Evolutionary conservation across 148 eudicot genomes (phyloP).

Genomic region (Rhododendron ovatum): DNA sequence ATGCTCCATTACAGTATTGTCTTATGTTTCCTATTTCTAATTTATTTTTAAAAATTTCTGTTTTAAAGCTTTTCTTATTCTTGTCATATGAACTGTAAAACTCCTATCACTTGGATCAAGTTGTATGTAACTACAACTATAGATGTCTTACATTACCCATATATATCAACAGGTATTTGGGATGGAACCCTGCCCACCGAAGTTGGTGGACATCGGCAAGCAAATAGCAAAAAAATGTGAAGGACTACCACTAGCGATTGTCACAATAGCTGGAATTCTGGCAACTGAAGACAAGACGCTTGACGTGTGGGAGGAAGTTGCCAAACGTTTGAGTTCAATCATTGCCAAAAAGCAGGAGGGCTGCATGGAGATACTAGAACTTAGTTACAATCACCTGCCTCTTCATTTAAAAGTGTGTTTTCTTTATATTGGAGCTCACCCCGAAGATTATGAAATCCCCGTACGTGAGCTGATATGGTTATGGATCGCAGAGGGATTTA

Average conservation of each 20-base stretch:
- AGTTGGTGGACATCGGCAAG: conserved; percentile 20
- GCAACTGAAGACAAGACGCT: conserved; percentile 3
- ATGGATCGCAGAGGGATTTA: conserved; percentile 53
- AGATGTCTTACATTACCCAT: background rate
- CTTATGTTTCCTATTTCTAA: background rate
- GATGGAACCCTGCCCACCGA: conserved; percentile 20
- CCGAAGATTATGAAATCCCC: conserved; percentile 28
- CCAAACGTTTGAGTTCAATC: conserved; percentile 17
- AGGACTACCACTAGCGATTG: conserved; percentile 41
- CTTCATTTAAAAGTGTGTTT: conserved; percentile 26
- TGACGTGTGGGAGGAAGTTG: conserved; percentile 21
- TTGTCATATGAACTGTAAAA: background rate
- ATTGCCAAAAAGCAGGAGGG: conserved; percentile 15
- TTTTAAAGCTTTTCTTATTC: background rate
- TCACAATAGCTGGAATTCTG: conserved; percentile 24
- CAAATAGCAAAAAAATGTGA: conserved; percentile 22
- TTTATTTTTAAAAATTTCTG: background rate
- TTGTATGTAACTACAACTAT: background rate
- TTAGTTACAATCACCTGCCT: conserved; percentile 12
- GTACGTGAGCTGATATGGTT: conserved; percentile 23
- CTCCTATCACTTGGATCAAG: background rate
- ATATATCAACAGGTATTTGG: conserved; percentile 9
- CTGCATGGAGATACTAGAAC: conserved; percentile 8
- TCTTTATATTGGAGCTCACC: conserved; percentile 36
- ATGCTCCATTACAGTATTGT: too few species aligned